phyloP scores from a whole-genome alignment of 495 filamentous ascomycete genomes.

The Aspergillus sclerotiicarbonarius region DNA sequence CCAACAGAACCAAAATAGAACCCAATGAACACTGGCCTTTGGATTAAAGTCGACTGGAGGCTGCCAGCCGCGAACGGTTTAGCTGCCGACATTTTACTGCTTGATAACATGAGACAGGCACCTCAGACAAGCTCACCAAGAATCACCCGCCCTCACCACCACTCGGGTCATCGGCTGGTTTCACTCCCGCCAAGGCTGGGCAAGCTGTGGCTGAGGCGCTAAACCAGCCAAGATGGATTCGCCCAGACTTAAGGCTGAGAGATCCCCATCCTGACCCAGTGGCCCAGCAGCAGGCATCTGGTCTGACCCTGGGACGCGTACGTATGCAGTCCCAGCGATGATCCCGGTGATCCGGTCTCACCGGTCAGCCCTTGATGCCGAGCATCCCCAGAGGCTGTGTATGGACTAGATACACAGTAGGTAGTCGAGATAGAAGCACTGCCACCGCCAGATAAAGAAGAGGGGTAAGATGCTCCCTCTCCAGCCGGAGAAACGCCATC shows the following conservation, averaged over 20 bases:
- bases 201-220: slow-evolving; percentile 5
- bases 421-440: too few relatives aligned
- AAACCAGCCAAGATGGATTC: not conserved
- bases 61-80: not conserved
- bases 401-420: too few relatives aligned
- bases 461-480: too few relatives aligned
- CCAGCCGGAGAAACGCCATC: not conserved
- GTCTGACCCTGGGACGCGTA: slow-evolving; percentile 4
- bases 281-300: not conserved
- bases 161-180: not conserved
- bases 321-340: not conserved
- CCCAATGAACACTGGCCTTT: not conserved
- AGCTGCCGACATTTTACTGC: not conserved
- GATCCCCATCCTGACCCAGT: slow-evolving; percentile 1
- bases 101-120: not conserved
- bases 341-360: not conserved
- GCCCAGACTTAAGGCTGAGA: slow-evolving; percentile 6
- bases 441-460: too few relatives aligned
- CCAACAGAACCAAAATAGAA: not conserved
- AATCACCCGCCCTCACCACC: too few relatives aligned
- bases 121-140: too few relatives aligned
- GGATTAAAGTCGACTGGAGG: not conserved
- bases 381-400: too few relatives aligned
- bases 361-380: not conserved
- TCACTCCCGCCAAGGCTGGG: slow-evolving; percentile 2